Conservation (phyloP, 108 stramenopile genomes). For the Pseudonitzschia multistriata region DNA sequence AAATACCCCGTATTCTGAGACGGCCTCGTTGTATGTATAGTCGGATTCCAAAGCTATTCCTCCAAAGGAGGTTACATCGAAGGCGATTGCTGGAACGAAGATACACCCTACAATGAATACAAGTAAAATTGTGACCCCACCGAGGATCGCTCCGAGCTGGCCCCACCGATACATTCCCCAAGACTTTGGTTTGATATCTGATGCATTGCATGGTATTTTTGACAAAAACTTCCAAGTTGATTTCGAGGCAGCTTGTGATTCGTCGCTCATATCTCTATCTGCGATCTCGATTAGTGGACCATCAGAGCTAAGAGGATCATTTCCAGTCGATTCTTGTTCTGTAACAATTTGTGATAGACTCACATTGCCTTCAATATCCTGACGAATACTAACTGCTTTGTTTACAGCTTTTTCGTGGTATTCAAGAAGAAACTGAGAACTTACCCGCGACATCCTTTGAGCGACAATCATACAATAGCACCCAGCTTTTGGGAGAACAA, state of each 20-base stretch:
- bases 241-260: not conserved
- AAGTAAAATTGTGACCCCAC: conserved; percentile 29
- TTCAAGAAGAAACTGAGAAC: conserved; percentile 41
- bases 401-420: conserved; percentile 37
- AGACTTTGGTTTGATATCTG: not conserved
- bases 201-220: not conserved
- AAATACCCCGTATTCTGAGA: conserved; percentile 41
- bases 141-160: conserved; percentile 22
- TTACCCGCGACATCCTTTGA: conserved; percentile 42
- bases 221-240: not conserved
- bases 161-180: conserved; percentile 26
- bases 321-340: not conserved
- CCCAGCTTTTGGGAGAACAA: conserved; percentile 40
- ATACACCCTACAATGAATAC: conserved; percentile 39
- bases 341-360: conserved; percentile 3
- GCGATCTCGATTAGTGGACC: not conserved
- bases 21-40: conserved; percentile 36
- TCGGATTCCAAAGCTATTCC: conserved; percentile 39
- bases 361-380: conserved; percentile 1
- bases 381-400: conserved; percentile 13
- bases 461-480: conserved; percentile 46
- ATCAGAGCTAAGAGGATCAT: not conserved
- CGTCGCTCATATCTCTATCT: not conserved
- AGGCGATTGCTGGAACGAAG: conserved; percentile 38
- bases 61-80: conserved; percentile 31